phyloP scores from a whole-genome alignment of 23 red algal genomes.

The Gracilaria domingensis region DNA sequence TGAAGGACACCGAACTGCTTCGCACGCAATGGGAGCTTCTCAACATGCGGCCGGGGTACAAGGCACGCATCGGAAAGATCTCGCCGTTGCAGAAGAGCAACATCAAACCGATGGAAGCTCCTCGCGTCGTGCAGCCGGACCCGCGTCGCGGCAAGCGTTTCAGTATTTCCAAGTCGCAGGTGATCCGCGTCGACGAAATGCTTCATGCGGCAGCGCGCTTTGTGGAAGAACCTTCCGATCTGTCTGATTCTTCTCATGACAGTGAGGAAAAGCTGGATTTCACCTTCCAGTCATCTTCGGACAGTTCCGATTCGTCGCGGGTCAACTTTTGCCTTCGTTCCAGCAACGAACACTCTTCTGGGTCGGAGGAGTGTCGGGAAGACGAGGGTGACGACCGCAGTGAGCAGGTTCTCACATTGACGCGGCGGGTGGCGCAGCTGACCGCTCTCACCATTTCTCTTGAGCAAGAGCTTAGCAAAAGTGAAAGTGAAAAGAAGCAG shows the following conservation, averaged over 20 bases:
- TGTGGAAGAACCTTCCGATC: not conserved
- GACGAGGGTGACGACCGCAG: too few species aligned
- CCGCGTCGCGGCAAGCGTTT: not conserved
- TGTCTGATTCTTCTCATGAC: not conserved
- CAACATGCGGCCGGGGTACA: not conserved
- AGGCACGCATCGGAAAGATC: not conserved
- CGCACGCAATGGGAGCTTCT: not conserved
- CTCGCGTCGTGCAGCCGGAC: too few species aligned
- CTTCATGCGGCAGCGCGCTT: not conserved
- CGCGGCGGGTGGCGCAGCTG: too few species aligned
- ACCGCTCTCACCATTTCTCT: too few species aligned
- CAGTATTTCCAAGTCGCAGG: not conserved
- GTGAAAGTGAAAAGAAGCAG: too few species aligned
- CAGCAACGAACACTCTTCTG: not conserved
- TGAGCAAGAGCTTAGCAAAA: too few species aligned
- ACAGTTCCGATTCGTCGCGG: not conserved
- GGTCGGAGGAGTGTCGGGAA: not conserved
- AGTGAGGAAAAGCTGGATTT: not conserved
- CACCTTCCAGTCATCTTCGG: not conserved
- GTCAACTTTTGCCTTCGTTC: slow-evolving; percentile 17
- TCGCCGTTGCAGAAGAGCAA: not conserved
- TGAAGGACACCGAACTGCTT: not conserved
- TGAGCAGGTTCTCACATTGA: too few species aligned
- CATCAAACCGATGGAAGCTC: not conserved
- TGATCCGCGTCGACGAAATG: slow-evolving; percentile 1